Percentiles rank a stretch among this genome's conserved stretches.
Evolutionary conservation across 257 asterid species (phyloP).

Genomic region (Sherardia arvensis): DNA sequence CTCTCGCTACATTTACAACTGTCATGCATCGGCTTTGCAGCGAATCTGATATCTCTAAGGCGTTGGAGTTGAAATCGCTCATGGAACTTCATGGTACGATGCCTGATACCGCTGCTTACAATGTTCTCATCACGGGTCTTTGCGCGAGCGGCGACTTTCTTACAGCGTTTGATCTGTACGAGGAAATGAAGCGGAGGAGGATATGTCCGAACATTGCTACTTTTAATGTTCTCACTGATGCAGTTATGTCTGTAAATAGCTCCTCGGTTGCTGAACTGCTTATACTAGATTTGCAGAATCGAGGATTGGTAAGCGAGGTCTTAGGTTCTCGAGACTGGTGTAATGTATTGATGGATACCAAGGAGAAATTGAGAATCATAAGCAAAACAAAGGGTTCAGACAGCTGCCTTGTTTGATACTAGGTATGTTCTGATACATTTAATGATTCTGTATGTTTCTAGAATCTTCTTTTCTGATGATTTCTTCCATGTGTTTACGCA

Average conservation of each 20-base stretch:
- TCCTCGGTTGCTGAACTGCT: constrained; percentile 36
- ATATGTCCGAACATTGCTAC: constrained; percentile 62
- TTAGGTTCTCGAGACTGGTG: constrained; percentile 26
- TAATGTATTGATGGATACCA: constrained; percentile 33
- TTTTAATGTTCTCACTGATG: constrained; percentile 37
- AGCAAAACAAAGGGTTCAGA: constrained; percentile 24
- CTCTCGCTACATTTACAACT: constrained; percentile 67
- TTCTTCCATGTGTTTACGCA: constrained; percentile 2
- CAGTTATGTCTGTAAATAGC: constrained; percentile 35
- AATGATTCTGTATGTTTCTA: background rate
- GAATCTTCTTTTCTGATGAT: background rate
- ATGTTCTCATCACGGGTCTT: constrained; percentile 63
- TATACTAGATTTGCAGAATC: constrained; percentile 50
- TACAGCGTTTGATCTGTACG: constrained; percentile 46
- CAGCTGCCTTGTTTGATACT: background rate
- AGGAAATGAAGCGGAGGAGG: constrained; percentile 68
- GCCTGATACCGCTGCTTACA: constrained; percentile 69
- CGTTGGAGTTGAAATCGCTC: constrained; percentile 35
- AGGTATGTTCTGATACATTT: constrained; percentile 9
- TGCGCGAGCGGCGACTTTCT: constrained; percentile 33
- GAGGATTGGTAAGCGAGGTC: constrained; percentile 42
- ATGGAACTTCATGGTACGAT: constrained; percentile 64
- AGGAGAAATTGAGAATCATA: constrained; percentile 34
- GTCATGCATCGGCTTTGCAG: constrained; percentile 63
- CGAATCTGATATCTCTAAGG: constrained; percentile 44